Evolutionary conservation across 257 asterid species (phyloP), one percentile per base, ranked within the genome.

Genomic region (Ballota nigra): DNA sequence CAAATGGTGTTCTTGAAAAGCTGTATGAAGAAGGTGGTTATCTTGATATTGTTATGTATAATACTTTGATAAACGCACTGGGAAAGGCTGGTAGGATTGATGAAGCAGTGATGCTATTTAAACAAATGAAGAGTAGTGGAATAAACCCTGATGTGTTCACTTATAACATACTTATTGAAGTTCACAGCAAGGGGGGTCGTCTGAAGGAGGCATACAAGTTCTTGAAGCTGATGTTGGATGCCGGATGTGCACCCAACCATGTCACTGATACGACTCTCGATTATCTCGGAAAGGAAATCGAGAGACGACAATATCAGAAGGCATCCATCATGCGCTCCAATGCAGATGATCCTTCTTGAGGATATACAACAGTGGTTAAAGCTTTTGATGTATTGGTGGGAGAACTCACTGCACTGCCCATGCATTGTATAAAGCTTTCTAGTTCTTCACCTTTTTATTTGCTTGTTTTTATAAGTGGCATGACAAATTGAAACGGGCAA

Each of bases 11-110:
- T 53, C 90, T 89, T 24, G 91, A 91, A 18, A 89, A 92, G 64
- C 78, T 94, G 49, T 78, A 73, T 78, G 76, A 82, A 68, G 95
- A 88, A 69, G 99, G 99, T 8, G 99, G 99, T 23, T 91, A 83
- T 82, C 92, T 94, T 12, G 99, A 94, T 78, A 81, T 88, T 72
- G 92, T 91, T 76, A 94, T 94, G 99, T 94, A 94, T 52, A 94
- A 94, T 63, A 91, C 99, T 4, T 73, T 94, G 85, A 94, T 94
- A 55, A 88, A 89, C 63, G 88, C 90, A 11, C 97, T 94, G 2
- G 98, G 99, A 5, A 94, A 92, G 84, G 96, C 88, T 0, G 95
- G 92, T 13, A 82, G 88, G 41, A 60, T 94, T 38, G 97, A 87
- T 62, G 95, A 91, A 59, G 89, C 88, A 20, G 79, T 77, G 66